phyloP scores from a whole-genome alignment of 352 stramenopile genomes.

The Phytopythium cucurbitacearum region DNA sequence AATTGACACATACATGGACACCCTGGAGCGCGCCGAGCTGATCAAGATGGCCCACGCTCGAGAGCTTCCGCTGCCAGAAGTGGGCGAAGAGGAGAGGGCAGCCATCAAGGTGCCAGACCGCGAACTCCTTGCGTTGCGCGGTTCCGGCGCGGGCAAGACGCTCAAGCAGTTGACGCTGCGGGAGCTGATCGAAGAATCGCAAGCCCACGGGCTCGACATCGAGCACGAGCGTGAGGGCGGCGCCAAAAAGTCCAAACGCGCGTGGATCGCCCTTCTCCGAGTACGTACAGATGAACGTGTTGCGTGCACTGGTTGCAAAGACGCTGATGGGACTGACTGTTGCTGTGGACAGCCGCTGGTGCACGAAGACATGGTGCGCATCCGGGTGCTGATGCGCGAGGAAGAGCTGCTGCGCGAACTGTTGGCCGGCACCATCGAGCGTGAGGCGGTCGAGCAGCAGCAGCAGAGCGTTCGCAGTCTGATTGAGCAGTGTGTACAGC shows the following conservation, averaged over 20 bases:
- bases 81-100: constrained; percentile 26
- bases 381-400: constrained; percentile 32
- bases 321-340: constrained; percentile 1
- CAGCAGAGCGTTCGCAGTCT: constrained; percentile 16
- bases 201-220: constrained; percentile 36
- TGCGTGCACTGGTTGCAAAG: too few species aligned
- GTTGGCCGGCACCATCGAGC: constrained; percentile 27
- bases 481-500: constrained; percentile 15
- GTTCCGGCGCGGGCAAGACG: constrained; percentile 35
- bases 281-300: constrained; percentile 9
- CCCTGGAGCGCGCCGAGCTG: constrained; percentile 42
- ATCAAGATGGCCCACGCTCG: constrained; percentile 22
- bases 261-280: constrained; percentile 47
- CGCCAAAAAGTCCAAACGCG: constrained; percentile 59
- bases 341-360: constrained; percentile 18
- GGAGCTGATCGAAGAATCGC: constrained; percentile 54
- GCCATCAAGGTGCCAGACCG: constrained; percentile 46
- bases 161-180: constrained; percentile 55
- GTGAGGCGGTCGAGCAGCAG: constrained; percentile 29
- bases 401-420: constrained; percentile 35
- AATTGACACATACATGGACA: constrained; percentile 45
- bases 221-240: constrained; percentile 26
- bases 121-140: constrained; percentile 48
- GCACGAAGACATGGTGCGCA: constrained; percentile 20
- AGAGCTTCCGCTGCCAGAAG: constrained; percentile 17